Evolutionary conservation across 306 rosid genomes (phyloP).

Genomic region (Mimosa bimucronata): DNA sequence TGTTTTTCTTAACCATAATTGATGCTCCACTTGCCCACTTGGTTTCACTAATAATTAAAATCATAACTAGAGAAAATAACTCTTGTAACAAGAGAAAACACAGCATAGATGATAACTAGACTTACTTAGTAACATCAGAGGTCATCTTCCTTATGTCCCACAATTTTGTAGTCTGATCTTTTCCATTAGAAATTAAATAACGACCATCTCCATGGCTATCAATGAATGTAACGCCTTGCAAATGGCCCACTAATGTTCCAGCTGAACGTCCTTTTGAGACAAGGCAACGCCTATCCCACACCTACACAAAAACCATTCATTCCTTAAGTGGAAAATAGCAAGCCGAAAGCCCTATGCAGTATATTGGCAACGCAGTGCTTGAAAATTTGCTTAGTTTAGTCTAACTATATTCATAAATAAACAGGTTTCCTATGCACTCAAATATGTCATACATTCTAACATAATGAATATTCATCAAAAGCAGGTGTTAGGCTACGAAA

Average conservation of each 20-base stretch:
- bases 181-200: conserved; percentile 86
- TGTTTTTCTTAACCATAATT: not conserved
- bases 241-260: conserved; percentile 83
- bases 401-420: not conserved
- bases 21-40: not conserved
- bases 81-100: too few relatives aligned
- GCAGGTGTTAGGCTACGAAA: not conserved
- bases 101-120: not conserved
- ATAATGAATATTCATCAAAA: not conserved
- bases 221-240: conserved; percentile 85
- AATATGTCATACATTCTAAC: not conserved
- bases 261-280: conserved; percentile 64
- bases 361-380: not conserved
- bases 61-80: conserved; percentile 12
- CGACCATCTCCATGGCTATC: conserved; percentile 94
- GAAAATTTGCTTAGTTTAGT: not conserved
- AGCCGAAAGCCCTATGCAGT: conserved; percentile 23
- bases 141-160: conserved; percentile 96
- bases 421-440: not conserved
- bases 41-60: not conserved
- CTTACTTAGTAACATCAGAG: conserved; percentile 59
- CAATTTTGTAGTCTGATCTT: conserved; percentile 90
- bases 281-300: conserved; percentile 96
- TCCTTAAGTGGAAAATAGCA: conserved; percentile 26
- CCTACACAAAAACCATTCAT: conserved; percentile 49